Percentiles rank a stretch among this genome's conserved stretches.
Conservation (phyloP, 2,329 filamentous ascomycete species). For the Metarhizium sp. region DNA sequence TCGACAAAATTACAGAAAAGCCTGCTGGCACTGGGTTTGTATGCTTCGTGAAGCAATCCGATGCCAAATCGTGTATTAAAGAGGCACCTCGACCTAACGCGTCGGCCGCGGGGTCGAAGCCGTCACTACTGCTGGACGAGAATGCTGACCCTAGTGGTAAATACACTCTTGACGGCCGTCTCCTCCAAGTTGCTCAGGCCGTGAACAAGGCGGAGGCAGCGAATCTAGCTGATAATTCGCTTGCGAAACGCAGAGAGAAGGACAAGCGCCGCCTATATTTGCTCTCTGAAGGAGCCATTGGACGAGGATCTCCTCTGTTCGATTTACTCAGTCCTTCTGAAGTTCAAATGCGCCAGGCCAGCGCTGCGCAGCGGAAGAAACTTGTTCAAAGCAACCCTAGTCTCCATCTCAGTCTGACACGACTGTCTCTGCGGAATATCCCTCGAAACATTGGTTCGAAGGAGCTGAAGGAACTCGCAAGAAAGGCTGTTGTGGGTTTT, state of each 20-base stretch:
- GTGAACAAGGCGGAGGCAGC: conserved; percentile 76
- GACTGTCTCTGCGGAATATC: conserved; percentile 85
- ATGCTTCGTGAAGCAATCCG: conserved; percentile 72
- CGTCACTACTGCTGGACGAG: conserved; percentile 83
- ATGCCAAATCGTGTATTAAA: conserved; percentile 68
- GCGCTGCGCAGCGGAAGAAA: conserved; percentile 76
- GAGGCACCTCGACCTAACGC: conserved; percentile 55
- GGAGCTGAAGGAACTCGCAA: conserved; percentile 81
- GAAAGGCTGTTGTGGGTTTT: conserved; percentile 89
- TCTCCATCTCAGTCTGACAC: conserved; percentile 79
- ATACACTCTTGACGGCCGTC: conserved; percentile 85
- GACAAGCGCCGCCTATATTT: conserved; percentile 89
- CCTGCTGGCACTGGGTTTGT: conserved; percentile 92
- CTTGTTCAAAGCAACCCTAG: conserved; percentile 86
- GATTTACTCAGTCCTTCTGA: conserved; percentile 68
- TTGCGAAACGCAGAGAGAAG: conserved; percentile 55
- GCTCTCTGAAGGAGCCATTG: conserved; percentile 75
- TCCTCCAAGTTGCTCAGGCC: conserved; percentile 75
- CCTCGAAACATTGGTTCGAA: conserved; percentile 77
- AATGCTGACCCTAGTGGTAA: conserved; percentile 69
- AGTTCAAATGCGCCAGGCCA: conserved; percentile 79
- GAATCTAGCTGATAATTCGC: conserved; percentile 62
- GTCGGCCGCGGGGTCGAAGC: conserved; percentile 44
- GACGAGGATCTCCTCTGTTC: conserved; percentile 68
- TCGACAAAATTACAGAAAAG: conserved; percentile 75